Evolutionary conservation across 148 eudicot species (phyloP).

Genomic region (Polygonum aviculare): DNA sequence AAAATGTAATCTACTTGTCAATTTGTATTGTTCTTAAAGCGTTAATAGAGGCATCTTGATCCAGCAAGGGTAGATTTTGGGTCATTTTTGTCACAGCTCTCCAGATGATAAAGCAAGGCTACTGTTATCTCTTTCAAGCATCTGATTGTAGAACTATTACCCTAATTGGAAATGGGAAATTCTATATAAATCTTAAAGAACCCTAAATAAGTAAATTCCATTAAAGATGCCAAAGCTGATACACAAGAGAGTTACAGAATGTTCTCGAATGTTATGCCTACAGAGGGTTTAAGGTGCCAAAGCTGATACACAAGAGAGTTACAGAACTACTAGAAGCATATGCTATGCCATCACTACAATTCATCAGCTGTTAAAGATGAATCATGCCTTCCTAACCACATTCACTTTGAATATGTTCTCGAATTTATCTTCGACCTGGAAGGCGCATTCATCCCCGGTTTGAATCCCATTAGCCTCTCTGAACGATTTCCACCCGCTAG

Average conservation of each 20-base stretch:
- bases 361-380: background rate
- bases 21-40: background rate
- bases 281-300: background rate
- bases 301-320: background rate
- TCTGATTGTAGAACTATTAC: no score
- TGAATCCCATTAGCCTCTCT: slow-evolving; percentile 28
- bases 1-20: background rate
- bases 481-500: slow-evolving; percentile 45
- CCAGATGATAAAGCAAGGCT: no score
- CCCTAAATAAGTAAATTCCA: background rate
- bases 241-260: background rate
- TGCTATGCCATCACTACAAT: background rate
- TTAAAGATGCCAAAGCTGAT: background rate
- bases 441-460: slow-evolving; percentile 40
- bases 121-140: no score
- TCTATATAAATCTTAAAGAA: no score
- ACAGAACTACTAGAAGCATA: background rate
- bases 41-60: background rate
- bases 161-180: no score
- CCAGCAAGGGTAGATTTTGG: background rate
- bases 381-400: slow-evolving; percentile 17
- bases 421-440: slow-evolving; percentile 15
- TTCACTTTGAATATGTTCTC: slow-evolving; percentile 25
- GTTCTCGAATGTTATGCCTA: no score
- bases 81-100: background rate